Base-by-base conservation (phyloP, 2,329 filamentous ascomycete genomes). In the Microdochium nivale region DNA sequence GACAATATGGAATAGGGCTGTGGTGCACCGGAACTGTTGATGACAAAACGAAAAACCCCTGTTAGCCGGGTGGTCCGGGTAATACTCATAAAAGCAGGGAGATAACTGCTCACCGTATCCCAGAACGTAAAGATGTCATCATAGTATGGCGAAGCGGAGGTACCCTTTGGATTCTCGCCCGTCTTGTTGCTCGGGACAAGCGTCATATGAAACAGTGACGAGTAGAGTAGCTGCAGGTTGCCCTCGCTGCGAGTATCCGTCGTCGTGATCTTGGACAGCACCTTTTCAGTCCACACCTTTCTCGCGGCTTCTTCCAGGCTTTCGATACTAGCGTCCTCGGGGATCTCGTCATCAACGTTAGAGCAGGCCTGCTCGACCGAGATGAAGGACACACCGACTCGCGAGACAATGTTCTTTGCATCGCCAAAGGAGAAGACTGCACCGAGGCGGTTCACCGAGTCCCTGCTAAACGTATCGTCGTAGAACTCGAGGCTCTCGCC, bases 111-210 rank as follows among this genome's bases (percentile, higher is more conserved):
- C 59, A 69, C 65, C 50, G 70, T 48, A 53, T 81, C 78, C 85
- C 86, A 88, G 23, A 85, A 76, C 0, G 85, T 88, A 60, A 86
- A 87, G 16, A 84, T 79, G 53, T 88, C 85, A 53, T 86, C 81
- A 59, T 86, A 88, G 59, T 86, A 87, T 1, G 85, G 84, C 62
- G 88, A 85, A 0, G 62, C 58, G 1, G 80, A 83, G 1, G 68
- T 62, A 84, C 85, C 88, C 0, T 74, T 65, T 0, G 84, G 84
- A 54, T 88, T 89, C 61, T 88, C 86, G 0, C 83, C 84, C 0
- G 84, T 87, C 55, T 83, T 80, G 61, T 88, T 86, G 1, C 83
- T 84, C 0, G 85, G 84, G 33, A 87, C 77, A 11, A 88, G 65
- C 53, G 82, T 79, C 79, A 86, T 85, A 57, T 85, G 84, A 60